Conservation (phyloP, 768 basidiomycete species). For the Mycena haematopus region DNA sequence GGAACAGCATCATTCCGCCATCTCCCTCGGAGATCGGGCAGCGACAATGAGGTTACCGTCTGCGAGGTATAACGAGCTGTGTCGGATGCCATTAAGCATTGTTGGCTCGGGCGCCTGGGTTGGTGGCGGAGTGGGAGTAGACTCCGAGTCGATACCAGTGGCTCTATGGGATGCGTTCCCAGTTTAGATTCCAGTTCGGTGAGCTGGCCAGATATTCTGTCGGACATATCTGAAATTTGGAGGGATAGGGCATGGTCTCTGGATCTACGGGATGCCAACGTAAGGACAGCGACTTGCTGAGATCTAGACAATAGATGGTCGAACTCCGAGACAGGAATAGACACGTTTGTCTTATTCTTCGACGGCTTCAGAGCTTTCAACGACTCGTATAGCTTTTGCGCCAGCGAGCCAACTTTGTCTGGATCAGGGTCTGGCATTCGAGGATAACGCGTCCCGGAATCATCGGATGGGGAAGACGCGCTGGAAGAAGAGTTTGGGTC, state of each 20-base stretch:
- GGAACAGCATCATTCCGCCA: conserved; percentile 24
- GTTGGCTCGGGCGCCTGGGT: neutral
- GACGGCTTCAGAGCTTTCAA: conserved; percentile 12
- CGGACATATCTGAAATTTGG: conserved; percentile 20
- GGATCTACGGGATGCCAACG: neutral
- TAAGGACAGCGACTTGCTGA: conserved; percentile 15
- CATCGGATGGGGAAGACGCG: neutral
- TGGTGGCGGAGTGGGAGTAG: neutral
- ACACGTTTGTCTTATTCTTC: conserved; percentile 19
- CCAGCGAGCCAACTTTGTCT: conserved; percentile 20
- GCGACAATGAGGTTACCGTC: conserved; percentile 42
- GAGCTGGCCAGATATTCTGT: conserved; percentile 10
- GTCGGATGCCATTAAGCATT: conserved; percentile 26
- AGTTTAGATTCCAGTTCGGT: conserved; percentile 4
- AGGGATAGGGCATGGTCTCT: conserved; percentile 12
- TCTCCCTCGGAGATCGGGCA: conserved; percentile 23
- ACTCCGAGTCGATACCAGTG: neutral
- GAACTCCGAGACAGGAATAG: conserved; percentile 9
- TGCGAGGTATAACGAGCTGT: conserved; percentile 35
- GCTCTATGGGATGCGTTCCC: neutral
- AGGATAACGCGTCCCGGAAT: conserved; percentile 7
- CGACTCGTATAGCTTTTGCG: conserved; percentile 22
- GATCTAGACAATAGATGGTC: conserved; percentile 14
- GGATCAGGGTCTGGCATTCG: conserved; percentile 10
- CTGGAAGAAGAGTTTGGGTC: conserved; percentile 11